Conservation (phyloP, 1,139 yeast species). For the Torulaspora pretoriensis region DNA sequence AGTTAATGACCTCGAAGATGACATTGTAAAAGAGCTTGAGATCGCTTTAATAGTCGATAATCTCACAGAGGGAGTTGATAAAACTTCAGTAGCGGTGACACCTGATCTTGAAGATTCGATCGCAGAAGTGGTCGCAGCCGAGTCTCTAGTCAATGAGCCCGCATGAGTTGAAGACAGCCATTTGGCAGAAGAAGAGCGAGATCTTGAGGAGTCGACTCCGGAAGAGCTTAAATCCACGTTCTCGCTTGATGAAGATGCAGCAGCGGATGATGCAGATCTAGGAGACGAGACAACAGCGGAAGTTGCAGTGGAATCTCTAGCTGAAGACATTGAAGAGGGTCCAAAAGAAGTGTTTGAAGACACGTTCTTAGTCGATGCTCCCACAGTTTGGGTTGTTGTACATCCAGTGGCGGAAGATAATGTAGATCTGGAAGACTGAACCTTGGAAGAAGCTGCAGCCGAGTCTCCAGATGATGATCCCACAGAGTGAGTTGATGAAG, state of each 20-base stretch:
- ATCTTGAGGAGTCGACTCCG: too few species aligned
- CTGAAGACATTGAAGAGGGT: neutral
- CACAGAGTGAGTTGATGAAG: neutral
- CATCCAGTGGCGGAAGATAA: neutral
- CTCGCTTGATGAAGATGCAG: too few species aligned
- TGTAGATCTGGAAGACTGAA: neutral
- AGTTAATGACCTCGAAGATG: neutral
- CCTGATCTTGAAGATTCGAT: neutral
- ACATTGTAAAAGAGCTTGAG: neutral
- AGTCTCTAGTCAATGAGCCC: conserved; percentile 1
- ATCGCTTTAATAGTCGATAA: neutral
- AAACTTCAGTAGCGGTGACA: neutral
- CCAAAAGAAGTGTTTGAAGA: neutral
- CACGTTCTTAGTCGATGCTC: neutral
- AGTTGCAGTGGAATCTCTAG: neutral
- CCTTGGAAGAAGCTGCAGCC: neutral
- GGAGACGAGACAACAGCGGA: too few species aligned
- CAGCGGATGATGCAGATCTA: too few species aligned
- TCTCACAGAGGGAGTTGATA: too few species aligned
- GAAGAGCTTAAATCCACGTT: too few species aligned
- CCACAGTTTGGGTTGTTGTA: too few species aligned
- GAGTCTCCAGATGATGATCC: neutral
- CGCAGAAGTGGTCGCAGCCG: neutral
- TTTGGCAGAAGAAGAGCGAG: too few species aligned
- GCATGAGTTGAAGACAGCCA: too few species aligned